A percentile compares a stretch with the other conserved stretches of the same genome.
These are phyloP conservation scores for Aspergillus costaricaensis DNA, from an alignment of 2,329 filamentous ascomycete species.

Conservation along the genomic window DNA sequence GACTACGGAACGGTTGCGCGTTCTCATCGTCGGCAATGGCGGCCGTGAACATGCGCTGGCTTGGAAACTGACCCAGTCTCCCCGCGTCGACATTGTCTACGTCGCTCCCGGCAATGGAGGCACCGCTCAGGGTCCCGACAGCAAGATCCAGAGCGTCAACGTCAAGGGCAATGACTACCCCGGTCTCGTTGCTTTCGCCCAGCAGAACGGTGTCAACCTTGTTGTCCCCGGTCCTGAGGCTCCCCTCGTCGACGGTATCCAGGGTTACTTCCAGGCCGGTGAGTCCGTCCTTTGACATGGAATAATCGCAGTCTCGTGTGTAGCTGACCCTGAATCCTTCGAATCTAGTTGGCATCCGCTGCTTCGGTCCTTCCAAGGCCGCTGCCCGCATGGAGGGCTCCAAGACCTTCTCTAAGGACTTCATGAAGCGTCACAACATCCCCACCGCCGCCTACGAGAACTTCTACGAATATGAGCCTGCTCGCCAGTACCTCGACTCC, in stretches of 20 bases:
- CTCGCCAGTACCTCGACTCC: conserved; percentile 71
- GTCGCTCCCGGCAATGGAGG: conserved; percentile 81
- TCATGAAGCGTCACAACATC: conserved; percentile 88
- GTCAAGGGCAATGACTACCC: conserved; percentile 77
- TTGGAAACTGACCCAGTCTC: conserved; percentile 88
- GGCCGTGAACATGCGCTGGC: conserved; percentile 92
- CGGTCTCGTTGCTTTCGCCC: conserved; percentile 72
- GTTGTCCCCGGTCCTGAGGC: conserved; percentile 90
- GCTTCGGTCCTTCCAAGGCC: conserved; percentile 81
- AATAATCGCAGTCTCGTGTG: neutral
- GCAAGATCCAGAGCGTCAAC: conserved; percentile 71
- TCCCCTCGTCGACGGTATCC: conserved; percentile 88
- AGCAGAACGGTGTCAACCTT: conserved; percentile 72
- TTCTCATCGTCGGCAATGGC: conserved; percentile 90
- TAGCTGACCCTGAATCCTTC: neutral
- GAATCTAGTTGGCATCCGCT: conserved; percentile 65
- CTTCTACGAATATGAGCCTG: conserved; percentile 75
- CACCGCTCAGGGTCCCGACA: conserved; percentile 58
- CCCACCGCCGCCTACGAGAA: conserved; percentile 90
- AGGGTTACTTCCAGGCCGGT: conserved; percentile 73
- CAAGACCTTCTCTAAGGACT: conserved; percentile 97
- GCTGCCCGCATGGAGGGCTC: conserved; percentile 92
- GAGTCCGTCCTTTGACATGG: conserved; percentile 19
- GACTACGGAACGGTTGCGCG: conserved; percentile 57
- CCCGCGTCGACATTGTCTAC: conserved; percentile 72